Evolutionary conservation across 371 early-diverging fungal species (phyloP).

Genomic region (Mortierella sp.): DNA sequence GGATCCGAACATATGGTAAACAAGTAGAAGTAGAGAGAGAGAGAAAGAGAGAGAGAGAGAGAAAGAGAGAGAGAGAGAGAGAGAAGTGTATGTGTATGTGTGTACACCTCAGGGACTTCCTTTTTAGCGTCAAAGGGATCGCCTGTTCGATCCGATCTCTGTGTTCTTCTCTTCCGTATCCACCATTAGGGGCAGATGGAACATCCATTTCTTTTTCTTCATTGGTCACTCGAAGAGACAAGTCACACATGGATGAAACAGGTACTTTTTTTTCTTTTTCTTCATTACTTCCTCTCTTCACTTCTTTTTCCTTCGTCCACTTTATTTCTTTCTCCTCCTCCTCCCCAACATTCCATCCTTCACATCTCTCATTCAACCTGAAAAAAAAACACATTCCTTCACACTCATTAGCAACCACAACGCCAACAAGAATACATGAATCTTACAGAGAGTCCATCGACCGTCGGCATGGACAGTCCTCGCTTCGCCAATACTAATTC

Average conservation of each 20-base stretch:
- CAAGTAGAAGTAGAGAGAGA: neutral
- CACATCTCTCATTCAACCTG: neutral
- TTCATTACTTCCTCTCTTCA: neutral
- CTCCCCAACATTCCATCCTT: neutral
- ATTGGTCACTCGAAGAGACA: neutral
- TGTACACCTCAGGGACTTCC: neutral
- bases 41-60: neutral
- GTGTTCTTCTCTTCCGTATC: neutral
- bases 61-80: neutral
- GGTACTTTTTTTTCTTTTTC: neutral
- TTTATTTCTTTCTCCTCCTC: neutral
- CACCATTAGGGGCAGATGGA: neutral
- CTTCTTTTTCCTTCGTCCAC: neutral
- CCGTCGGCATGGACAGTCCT: conserved; percentile 25
- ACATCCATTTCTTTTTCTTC: neutral
- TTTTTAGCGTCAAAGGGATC: neutral
- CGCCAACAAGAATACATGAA: conserved; percentile 6
- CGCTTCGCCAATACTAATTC: conserved; percentile 1
- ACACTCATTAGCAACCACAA: neutral
- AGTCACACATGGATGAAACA: neutral
- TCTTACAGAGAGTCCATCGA: conserved; percentile 18
- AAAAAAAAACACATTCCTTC: neutral
- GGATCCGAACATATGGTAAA: neutral
- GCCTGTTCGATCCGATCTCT: neutral
- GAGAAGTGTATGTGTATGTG: neutral